These are phyloP conservation scores for Porphyra umbilicalis DNA, from an alignment of 31 red algal species.

Conservation along the genomic window DNA sequence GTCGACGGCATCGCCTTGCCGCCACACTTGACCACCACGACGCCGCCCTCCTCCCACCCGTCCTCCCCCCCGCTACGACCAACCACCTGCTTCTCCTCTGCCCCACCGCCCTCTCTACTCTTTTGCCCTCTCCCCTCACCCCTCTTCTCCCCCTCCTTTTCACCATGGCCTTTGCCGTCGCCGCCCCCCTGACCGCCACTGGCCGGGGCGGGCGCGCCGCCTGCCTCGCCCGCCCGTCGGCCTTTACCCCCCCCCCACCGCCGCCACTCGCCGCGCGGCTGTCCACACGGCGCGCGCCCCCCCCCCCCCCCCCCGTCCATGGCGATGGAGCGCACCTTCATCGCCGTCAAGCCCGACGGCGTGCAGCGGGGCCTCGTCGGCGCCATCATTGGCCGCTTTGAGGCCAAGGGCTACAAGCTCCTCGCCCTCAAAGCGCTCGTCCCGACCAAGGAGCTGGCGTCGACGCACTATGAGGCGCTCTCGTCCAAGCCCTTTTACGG, in stretches of 20 bases:
- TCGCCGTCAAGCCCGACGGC: conserved; percentile 89
- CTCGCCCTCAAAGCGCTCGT: conserved; percentile 64
- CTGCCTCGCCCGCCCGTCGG: neutral
- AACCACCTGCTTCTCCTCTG: neutral
- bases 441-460: conserved; percentile 47
- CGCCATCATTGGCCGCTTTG: conserved; percentile 77
- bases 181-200: neutral
- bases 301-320: neutral
- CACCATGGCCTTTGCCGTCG: neutral
- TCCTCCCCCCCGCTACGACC: neutral
- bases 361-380: conserved; percentile 73
- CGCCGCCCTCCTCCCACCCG: neutral
- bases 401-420: conserved; percentile 64
- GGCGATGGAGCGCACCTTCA: conserved; percentile 63
- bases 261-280: neutral
- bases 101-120: neutral
- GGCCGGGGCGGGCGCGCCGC: neutral
- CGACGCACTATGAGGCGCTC: conserved; percentile 65
- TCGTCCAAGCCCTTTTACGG: conserved; percentile 74
- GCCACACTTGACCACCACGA: too few relatives aligned
- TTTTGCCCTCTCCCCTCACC: neutral
- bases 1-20: neutral
- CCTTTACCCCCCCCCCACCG: neutral
- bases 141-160: neutral
- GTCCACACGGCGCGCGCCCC: neutral